Evolutionary conservation across 768 basidiomycete genomes (phyloP).

Genomic region (Suillus weaverae): DNA sequence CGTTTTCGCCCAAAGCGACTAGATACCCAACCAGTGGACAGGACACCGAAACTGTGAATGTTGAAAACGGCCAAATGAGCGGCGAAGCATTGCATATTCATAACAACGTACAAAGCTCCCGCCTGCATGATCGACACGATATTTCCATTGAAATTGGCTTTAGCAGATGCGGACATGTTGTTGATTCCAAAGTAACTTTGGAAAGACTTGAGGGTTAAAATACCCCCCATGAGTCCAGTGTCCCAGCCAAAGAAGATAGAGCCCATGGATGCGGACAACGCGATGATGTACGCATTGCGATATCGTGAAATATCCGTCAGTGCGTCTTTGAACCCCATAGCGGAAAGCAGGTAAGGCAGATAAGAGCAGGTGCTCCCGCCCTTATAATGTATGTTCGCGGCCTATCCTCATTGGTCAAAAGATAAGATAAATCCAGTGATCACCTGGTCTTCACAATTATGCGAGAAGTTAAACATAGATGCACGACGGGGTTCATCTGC

Average conservation of each 20-base stretch:
- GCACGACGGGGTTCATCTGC: neutral
- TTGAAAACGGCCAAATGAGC: neutral
- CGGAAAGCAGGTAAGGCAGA: neutral
- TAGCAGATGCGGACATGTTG: conserved; percentile 34
- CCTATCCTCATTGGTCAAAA: neutral
- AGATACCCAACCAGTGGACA: conserved; percentile 42
- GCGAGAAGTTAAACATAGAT: neutral
- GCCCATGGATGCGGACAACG: conserved; percentile 46
- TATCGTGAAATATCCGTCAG: conserved; percentile 30
- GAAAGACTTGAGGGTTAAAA: conserved; percentile 47
- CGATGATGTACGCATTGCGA: conserved; percentile 47
- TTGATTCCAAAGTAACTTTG: conserved; percentile 48
- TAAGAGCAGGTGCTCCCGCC: neutral
- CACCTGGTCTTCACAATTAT: neutral
- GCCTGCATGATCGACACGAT: conserved; percentile 53
- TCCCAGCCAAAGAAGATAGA: conserved; percentile 54
- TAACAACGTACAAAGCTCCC: conserved; percentile 45
- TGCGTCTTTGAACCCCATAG: conserved; percentile 27
- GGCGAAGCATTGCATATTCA: neutral
- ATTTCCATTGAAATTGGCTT: conserved; percentile 47
- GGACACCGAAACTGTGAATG: conserved; percentile 42
- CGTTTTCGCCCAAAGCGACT: conserved; percentile 47
- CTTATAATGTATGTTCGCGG: neutral
- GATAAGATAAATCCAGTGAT: neutral
- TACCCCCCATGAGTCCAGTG: conserved; percentile 49